A percentile compares a stretch with the other conserved stretches of the same genome.
phyloP scores from a whole-genome alignment of 2,329 filamentous ascomycete species.

The Ceratocystis destructans region DNA sequence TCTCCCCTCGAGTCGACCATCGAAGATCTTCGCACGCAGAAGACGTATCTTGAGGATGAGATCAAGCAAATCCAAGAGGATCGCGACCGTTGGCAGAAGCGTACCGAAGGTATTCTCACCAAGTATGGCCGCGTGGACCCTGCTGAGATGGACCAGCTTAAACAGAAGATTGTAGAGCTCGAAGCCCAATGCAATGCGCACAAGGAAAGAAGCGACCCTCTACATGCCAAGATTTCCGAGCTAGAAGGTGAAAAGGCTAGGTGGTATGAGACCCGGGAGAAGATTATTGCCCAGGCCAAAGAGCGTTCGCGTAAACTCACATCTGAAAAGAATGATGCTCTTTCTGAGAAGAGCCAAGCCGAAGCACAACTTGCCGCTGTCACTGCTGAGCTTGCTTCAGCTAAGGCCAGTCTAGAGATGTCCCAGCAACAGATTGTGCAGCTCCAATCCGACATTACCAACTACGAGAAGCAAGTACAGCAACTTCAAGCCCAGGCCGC shows the following conservation, averaged over 20 bases:
- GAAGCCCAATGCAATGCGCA: conserved; percentile 50
- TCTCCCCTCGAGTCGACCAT: conserved; percentile 72
- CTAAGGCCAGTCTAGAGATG: conserved; percentile 29
- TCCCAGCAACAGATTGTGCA: conserved; percentile 26
- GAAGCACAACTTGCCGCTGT: conserved; percentile 37
- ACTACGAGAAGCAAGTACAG: conserved; percentile 32
- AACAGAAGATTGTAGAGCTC: conserved; percentile 55
- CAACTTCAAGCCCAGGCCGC: conserved; percentile 23
- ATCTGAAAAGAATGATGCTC: conserved; percentile 39
- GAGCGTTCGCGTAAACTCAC: conserved; percentile 42
- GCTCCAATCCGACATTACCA: conserved; percentile 32
- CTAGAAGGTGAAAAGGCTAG: conserved; percentile 41
- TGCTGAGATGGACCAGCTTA: conserved; percentile 79
- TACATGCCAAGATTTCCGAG: conserved; percentile 42
- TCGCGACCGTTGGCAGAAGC: conserved; percentile 88
- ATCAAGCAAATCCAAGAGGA: conserved; percentile 81
- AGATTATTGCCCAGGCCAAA: conserved; percentile 49
- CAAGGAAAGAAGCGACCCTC: conserved; percentile 35
- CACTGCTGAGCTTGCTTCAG: conserved; percentile 41
- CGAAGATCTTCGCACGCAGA: conserved; percentile 66
- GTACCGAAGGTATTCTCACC: conserved; percentile 85
- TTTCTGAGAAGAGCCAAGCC: conserved; percentile 39
- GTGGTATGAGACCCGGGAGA: conserved; percentile 40
- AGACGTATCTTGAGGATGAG: conserved; percentile 72
- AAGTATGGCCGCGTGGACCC: conserved; percentile 95